These are phyloP conservation scores for Rhypophila decipiens DNA, from an alignment of 495 filamentous ascomycete species.

Conservation along the genomic window DNA sequence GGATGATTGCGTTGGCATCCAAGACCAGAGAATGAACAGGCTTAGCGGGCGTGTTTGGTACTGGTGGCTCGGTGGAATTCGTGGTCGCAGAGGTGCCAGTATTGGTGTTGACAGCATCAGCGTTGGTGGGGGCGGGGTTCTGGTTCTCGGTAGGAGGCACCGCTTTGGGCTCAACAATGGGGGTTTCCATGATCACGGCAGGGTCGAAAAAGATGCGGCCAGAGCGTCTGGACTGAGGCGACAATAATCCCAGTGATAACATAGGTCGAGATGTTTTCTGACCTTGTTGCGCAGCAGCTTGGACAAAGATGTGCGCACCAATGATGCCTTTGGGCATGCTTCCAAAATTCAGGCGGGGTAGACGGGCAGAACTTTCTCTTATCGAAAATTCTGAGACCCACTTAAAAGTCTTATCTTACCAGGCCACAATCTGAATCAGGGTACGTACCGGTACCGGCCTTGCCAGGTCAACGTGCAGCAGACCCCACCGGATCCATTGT, in stretches of 20 bases:
- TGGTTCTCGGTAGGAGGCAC: conserved; percentile 3
- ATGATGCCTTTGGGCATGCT: background rate
- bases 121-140: conserved; percentile 21
- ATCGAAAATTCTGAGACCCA: too few relatives aligned
- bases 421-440: too few relatives aligned
- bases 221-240: background rate
- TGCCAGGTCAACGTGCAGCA: too few relatives aligned
- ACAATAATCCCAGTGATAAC: background rate
- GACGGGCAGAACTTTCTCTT: conserved; percentile 16
- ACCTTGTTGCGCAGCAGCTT: too few relatives aligned
- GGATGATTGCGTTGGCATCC: conserved; percentile 87
- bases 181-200: conserved; percentile 14
- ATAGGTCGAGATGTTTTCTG: too few relatives aligned
- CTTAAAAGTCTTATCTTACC: too few relatives aligned
- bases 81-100: background rate
- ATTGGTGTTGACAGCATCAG: conserved; percentile 1
- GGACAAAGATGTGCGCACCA: background rate
- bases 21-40: conserved; percentile 77
- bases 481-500: too few relatives aligned
- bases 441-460: too few relatives aligned
- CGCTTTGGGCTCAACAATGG: conserved; percentile 5
- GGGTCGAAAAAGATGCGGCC: background rate
- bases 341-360: conserved; percentile 21
- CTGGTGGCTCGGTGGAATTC: background rate
- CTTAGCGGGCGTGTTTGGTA: conserved; percentile 35